phyloP scores from a whole-genome alignment of 805 yeast species.

The Myxozyma geophila region DNA sequence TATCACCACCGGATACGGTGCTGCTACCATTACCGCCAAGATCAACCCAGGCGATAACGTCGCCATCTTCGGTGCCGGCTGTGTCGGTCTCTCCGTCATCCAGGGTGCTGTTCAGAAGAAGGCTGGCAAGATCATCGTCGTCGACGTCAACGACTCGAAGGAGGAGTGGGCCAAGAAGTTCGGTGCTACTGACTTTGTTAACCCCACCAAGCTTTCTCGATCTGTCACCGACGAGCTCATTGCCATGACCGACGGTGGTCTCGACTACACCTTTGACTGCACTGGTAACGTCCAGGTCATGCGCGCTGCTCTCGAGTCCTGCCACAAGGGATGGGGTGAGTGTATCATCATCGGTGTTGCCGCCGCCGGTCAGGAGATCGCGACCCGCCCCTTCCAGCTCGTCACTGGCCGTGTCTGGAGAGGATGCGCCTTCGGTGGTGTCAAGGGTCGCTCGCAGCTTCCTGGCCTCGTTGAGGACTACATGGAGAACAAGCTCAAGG shows the following conservation, averaged over 20 bases:
- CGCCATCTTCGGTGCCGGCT: slow-evolving; percentile 97
- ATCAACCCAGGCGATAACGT: slow-evolving; percentile 90
- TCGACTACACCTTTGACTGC: slow-evolving; percentile 95
- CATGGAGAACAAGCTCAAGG: slow-evolving; percentile 77
- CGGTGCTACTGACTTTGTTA: slow-evolving; percentile 94
- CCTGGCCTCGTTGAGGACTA: slow-evolving; percentile 89
- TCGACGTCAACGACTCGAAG: slow-evolving; percentile 85
- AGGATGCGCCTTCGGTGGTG: slow-evolving; percentile 99
- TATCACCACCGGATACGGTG: slow-evolving; percentile 98
- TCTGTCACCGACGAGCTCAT: slow-evolving; percentile 80
- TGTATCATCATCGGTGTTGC: slow-evolving; percentile 97
- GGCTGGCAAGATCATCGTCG: slow-evolving; percentile 76
- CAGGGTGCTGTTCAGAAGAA: slow-evolving; percentile 89
- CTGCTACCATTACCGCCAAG: slow-evolving; percentile 91
- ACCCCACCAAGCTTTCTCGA: slow-evolving; percentile 74
- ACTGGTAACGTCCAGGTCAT: slow-evolving; percentile 95
- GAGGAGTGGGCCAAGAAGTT: slow-evolving; percentile 83
- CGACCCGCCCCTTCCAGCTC: slow-evolving; percentile 97
- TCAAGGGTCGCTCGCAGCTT: slow-evolving; percentile 95
- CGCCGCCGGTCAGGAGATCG: slow-evolving; percentile 94
- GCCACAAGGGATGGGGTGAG: slow-evolving; percentile 99
- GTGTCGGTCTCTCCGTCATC: slow-evolving; percentile 93
- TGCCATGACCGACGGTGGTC: slow-evolving; percentile 95
- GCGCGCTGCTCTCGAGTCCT: slow-evolving; percentile 95
- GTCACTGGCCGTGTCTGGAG: slow-evolving; percentile 99